Percentiles rank a stretch among this genome's conserved stretches.
These are phyloP conservation scores for Oryza coarctata DNA, from an alignment of 176 grass and related monocot genomes.

Conservation along the genomic window DNA sequence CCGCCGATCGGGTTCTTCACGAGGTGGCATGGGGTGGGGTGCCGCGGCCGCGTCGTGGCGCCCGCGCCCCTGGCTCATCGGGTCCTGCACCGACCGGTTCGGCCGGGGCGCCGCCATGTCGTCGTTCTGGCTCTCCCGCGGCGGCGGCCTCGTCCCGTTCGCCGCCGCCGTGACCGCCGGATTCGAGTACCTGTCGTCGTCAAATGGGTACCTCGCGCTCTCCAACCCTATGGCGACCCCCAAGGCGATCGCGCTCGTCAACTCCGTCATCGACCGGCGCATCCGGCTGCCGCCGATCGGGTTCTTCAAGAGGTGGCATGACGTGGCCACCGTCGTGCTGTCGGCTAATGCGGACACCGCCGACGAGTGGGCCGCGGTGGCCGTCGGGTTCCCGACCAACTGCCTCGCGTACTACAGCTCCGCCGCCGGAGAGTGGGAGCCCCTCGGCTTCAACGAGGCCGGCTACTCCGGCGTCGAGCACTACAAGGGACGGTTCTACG, in stretches of 20 bases:
- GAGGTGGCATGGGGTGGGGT: slow-evolving; percentile 40
- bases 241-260: slow-evolving; percentile 40
- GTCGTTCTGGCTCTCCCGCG: slow-evolving; percentile 46
- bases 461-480: slow-evolving; percentile 46
- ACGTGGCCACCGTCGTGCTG: slow-evolving; percentile 44
- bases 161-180: slow-evolving; percentile 29
- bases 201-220: slow-evolving; percentile 45
- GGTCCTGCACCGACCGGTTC: slow-evolving; percentile 34
- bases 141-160: slow-evolving; percentile 29
- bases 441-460: slow-evolving; percentile 6
- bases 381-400: slow-evolving; percentile 39
- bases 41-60: slow-evolving; percentile 33
- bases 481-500: slow-evolving; percentile 39
- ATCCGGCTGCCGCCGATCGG: slow-evolving; percentile 42
- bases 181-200: slow-evolving; percentile 43
- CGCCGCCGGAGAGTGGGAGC: slow-evolving; percentile 30
- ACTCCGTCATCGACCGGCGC: slow-evolving; percentile 28
- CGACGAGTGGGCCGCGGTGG: slow-evolving; percentile 35
- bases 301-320: slow-evolving; percentile 48
- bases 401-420: slow-evolving; percentile 51
- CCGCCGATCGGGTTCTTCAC: slow-evolving; percentile 49
- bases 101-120: slow-evolving; percentile 19
- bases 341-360: slow-evolving; percentile 20
- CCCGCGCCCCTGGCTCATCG: slow-evolving; percentile 47
- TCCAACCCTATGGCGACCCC: slow-evolving; percentile 19